Evolutionary conservation across 2,329 filamentous ascomycete species (phyloP), one percentile per base, ranked within the genome.

Genomic region (Claviceps cyperi): DNA sequence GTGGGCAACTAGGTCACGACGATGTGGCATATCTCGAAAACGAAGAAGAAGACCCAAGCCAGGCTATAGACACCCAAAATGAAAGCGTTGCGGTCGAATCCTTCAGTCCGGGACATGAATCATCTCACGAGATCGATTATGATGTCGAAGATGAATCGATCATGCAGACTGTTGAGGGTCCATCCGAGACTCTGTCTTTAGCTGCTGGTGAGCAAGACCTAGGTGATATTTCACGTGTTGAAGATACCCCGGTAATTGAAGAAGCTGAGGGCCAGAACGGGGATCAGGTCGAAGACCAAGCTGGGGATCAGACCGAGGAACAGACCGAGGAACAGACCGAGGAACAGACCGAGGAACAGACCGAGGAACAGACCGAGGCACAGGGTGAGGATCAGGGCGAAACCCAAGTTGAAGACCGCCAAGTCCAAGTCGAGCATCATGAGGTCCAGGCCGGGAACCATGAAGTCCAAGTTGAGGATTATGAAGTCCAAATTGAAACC

Each of bases 91-190:
- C 47, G 32, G 41, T 50, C 19, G 50, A 53, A 14, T 50, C 54
- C 9, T 40, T 43, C 9, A 39, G 38, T 22, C 50, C 53, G 11
- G 37, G 32, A 17, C 51, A 48, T 35, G 50, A 51, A 15, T 38
- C 43, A 19, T 58, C 51, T 13, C 65, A 68, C 39, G 67, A 70
- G 46, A 66, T 65, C 24, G 65, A 64, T 41, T 66, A 67, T 46
- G 65, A 69, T 36, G 60, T 66, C 38, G 57, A 55, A 11, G 57
- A 59, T 37, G 24, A 47, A 17, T 35, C 28, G 15, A 17, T 38
- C 15, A 41, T 52, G 8, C 48, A 9, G 14, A 22, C 15, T 21
- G 15, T 28, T 4, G 47, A 46, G 5, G 35, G 17, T 39, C 32
- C 24, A 38, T n/a, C 48, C 15, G 44, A 17, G 22, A 32, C 15